Base-by-base conservation (phyloP, 768 basidiomycete genomes). In the Coprinopsis cinerea region DNA sequence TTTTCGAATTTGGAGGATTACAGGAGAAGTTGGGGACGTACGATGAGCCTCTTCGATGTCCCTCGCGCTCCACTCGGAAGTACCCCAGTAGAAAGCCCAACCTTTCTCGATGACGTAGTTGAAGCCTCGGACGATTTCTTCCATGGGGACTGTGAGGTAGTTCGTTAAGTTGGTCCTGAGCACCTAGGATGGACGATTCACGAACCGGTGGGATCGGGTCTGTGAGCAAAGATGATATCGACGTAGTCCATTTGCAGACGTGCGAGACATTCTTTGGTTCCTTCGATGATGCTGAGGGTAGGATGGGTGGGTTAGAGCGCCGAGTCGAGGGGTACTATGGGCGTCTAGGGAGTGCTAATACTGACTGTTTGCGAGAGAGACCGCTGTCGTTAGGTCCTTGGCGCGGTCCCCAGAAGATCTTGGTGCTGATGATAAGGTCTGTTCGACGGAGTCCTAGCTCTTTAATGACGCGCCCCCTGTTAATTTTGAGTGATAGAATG, bases 91-190 rank as follows among this genome's bases (percentile, higher is more conserved):
- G 62, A 75, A 79, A 4, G 82, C 77, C 82, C 82, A 83, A 59
- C 85, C 85, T 56, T 79, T 69, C 44, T 85, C 78, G 56, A 91
- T 87, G 23, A 88, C 73, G 57, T 71, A 81, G 70, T 87, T 88
- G 73, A 92, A 90, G 0, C 84, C 86, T 34, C 88, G 78, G 37
- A 92, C 88, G 43, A 81, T 70, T 62, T 92, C 89, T 63, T 89
- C 86, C 78, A 82, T 82, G 0, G 80, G 77, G 9, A 80, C 79
- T 74, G n/a, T n/a, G n/a, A 44, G 18, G 22, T 10, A 39, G 36
- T 39, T 39, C n/a, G n/a, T n/a, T n/a, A n/a, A n/a, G n/a, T 32
- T 20, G 13, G 30, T 40, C 51, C 20, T 9, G 37, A 34, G 28
- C 30, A 47, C 15, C 11, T 25, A 39, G 10, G 10, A 39, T 24